These are phyloP conservation scores for Lachancea lanzarotensis DNA, from an alignment of 805 yeast genomes.

Conservation along the genomic window DNA sequence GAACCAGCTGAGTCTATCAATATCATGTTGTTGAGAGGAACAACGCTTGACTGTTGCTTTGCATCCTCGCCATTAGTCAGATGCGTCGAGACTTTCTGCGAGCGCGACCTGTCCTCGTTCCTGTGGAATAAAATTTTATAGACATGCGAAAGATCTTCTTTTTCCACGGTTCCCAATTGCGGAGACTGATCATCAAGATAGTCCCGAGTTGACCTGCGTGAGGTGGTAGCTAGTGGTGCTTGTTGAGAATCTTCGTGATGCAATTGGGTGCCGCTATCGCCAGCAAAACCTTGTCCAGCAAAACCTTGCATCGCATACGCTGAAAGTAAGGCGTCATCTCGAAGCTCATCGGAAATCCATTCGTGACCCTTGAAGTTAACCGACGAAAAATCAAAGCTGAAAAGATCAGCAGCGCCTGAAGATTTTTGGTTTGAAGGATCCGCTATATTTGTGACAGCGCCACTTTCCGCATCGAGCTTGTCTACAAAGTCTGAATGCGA, in stretches of 20 bases:
- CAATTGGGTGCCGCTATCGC: not conserved
- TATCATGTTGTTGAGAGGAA: constrained; percentile 14
- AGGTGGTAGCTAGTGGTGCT: not conserved
- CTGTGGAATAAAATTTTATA: constrained; percentile 41
- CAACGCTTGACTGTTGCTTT: not conserved
- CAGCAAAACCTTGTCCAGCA: constrained; percentile 17
- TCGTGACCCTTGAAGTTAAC: constrained; percentile 39
- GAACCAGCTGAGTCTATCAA: constrained; percentile 12
- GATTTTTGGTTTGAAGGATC: not conserved
- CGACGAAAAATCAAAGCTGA: constrained; percentile 11
- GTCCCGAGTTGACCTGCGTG: not conserved
- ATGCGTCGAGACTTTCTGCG: not conserved
- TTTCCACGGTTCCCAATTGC: not conserved
- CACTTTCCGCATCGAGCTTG: not conserved
- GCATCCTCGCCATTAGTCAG: not conserved
- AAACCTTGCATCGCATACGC: constrained; percentile 53
- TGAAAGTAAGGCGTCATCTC: constrained; percentile 66
- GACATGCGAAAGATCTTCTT: constrained; percentile 12
- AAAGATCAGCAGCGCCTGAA: constrained; percentile 1
- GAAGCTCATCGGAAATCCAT: constrained; percentile 64
- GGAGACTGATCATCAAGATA: not conserved
- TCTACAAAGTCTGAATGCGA: not conserved
- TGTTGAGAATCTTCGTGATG: not conserved
- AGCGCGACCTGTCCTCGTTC: constrained; percentile 34
- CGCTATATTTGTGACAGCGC: no score